These are phyloP conservation scores for Schizosaccharomyces versatilis DNA, from an alignment of 1,139 yeast species.

Conservation along the genomic window DNA sequence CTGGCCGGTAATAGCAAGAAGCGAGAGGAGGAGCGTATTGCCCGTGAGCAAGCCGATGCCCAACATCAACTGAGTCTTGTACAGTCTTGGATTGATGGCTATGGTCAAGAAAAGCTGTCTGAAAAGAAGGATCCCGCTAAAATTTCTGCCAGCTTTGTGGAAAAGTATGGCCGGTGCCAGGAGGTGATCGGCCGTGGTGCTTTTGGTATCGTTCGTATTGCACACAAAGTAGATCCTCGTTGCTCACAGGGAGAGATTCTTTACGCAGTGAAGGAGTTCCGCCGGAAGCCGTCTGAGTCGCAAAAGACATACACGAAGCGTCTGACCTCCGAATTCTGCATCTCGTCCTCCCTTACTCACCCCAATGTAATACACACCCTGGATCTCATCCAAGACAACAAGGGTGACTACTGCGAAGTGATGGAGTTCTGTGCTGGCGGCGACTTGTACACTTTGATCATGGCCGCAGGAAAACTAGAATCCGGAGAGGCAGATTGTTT, in stretches of 20 bases:
- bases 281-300: conserved; percentile 33
- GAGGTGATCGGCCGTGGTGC: conserved; percentile 63
- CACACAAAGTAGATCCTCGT: conserved; percentile 31
- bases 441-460: conserved; percentile 29
- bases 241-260: conserved; percentile 25
- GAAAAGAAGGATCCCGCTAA: conserved; percentile 17
- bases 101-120: conserved; percentile 25
- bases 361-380: conserved; percentile 64
- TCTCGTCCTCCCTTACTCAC: conserved; percentile 60
- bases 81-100: conserved; percentile 57
- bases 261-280: conserved; percentile 69
- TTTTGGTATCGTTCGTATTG: conserved; percentile 61
- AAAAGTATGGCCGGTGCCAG: conserved; percentile 59
- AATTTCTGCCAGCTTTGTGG: conserved; percentile 25
- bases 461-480: conserved; percentile 66
- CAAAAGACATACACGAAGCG: conserved; percentile 43
- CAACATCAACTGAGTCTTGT: conserved; percentile 38
- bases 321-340: conserved; percentile 64
- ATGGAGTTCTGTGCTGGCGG: conserved; percentile 27
- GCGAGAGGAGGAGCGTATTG: conserved; percentile 25
- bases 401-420: conserved; percentile 73
- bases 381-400: conserved; percentile 71
- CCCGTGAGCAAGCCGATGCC: conserved; percentile 16
- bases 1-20: conserved; percentile 26
- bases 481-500: conserved; percentile 84